phyloP scores from a whole-genome alignment of 768 basidiomycete genomes.

The Floccularia luteovirens region DNA sequence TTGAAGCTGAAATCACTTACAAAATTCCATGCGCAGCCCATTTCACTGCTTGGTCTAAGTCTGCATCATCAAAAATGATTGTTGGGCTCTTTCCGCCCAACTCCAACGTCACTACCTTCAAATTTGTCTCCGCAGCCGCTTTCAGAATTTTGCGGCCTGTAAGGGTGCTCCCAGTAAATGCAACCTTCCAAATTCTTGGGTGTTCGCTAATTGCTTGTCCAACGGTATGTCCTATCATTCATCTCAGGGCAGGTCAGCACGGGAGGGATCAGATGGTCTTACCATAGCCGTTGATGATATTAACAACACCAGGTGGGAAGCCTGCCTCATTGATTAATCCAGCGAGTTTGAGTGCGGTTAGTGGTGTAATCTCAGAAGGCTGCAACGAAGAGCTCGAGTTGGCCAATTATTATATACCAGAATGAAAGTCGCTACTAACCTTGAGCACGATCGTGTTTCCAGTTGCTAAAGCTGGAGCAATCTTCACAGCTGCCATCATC shows the following conservation, averaged over 20 bases:
- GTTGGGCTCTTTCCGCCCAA: conserved; percentile 72
- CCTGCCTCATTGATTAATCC: conserved; percentile 66
- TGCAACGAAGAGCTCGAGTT: conserved; percentile 12
- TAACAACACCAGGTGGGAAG: conserved; percentile 74
- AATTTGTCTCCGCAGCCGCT: conserved; percentile 70
- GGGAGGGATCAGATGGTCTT: no score
- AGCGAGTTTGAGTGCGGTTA: conserved; percentile 52
- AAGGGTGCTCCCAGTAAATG: conserved; percentile 82
- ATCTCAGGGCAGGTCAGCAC: no score
- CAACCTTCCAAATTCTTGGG: conserved; percentile 57
- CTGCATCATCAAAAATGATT: conserved; percentile 69
- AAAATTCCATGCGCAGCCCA: conserved; percentile 68
- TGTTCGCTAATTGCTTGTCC: conserved; percentile 61
- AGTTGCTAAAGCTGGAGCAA: conserved; percentile 77
- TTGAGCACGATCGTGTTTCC: conserved; percentile 76
- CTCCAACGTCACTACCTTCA: conserved; percentile 82
- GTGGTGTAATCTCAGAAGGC: conserved; percentile 74
- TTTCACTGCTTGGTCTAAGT: conserved; percentile 63
- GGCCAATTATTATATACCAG: not conserved
- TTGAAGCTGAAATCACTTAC: conserved; percentile 32
- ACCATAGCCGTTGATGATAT: conserved; percentile 71
- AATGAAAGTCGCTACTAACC: conserved; percentile 9
- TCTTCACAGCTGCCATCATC: conserved; percentile 68
- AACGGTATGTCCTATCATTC: conserved; percentile 37
- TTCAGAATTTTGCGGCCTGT: conserved; percentile 77